These are phyloP conservation scores for Celoporthe dispersa DNA, from an alignment of 2,329 filamentous ascomycete species.

Conservation along the genomic window DNA sequence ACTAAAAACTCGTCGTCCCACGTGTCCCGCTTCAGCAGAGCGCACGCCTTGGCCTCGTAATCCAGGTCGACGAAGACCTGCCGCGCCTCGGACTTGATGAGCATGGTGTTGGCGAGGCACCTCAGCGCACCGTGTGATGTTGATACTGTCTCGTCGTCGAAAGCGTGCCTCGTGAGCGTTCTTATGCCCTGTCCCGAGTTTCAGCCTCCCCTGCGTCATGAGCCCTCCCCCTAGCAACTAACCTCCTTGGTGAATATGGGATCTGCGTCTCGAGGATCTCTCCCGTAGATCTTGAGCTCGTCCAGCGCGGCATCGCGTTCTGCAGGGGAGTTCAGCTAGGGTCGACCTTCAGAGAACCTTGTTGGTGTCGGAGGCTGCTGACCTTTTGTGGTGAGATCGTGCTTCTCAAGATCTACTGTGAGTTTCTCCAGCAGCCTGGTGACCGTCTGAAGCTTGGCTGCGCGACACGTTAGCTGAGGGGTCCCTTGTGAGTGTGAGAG, in stretches of 20 bases:
- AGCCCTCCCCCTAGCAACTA: slow-evolving; percentile 34
- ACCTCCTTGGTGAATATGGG: slow-evolving; percentile 85
- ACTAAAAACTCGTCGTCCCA: slow-evolving; percentile 85
- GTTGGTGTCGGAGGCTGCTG: slow-evolving; percentile 37
- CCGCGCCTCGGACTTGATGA: slow-evolving; percentile 69
- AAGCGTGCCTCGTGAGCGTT: slow-evolving; percentile 73
- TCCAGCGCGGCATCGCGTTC: slow-evolving; percentile 67
- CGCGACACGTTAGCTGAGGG: slow-evolving; percentile 9
- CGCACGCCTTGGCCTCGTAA: slow-evolving; percentile 69
- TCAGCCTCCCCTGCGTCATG: slow-evolving; percentile 6
- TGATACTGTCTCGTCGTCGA: slow-evolving; percentile 65
- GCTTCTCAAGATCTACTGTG: slow-evolving; percentile 63
- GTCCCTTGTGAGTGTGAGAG: background rate
- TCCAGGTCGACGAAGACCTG: slow-evolving; percentile 75
- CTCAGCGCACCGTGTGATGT: slow-evolving; percentile 77
- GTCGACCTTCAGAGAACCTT: background rate
- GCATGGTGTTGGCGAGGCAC: slow-evolving; percentile 83
- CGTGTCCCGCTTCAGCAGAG: slow-evolving; percentile 72
- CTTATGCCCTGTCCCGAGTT: slow-evolving; percentile 66
- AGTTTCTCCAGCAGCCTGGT: slow-evolving; percentile 66
- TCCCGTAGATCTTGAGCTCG: slow-evolving; percentile 78
- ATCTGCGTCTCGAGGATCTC: slow-evolving; percentile 72
- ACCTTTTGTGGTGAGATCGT: slow-evolving; percentile 64
- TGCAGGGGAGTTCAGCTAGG: slow-evolving; percentile 40
- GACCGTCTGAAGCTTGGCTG: slow-evolving; percentile 72